Evolutionary conservation across 441 rosid genomes (phyloP).

Genomic region (Hypseocharis bilobata): DNA sequence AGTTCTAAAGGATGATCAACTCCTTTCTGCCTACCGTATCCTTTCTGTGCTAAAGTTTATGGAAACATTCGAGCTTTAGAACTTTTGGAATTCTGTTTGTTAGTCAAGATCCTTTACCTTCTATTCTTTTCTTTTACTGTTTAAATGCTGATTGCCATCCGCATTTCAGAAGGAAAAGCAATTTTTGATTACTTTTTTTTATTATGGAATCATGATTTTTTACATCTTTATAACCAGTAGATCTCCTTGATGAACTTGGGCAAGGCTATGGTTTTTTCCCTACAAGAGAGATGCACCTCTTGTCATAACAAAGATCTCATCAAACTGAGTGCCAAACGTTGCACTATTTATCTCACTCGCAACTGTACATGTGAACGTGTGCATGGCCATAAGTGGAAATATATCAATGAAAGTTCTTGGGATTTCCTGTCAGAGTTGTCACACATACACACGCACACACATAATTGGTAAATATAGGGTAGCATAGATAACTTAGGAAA

Average conservation of each 20-base stretch:
- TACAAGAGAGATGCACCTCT: neutral
- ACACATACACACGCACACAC: too few relatives aligned
- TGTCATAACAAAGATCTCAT: neutral
- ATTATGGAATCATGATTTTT: too few relatives aligned
- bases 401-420: neutral
- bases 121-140: neutral
- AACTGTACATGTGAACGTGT: neutral
- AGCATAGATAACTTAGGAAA: too few relatives aligned
- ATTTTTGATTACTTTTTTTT: too few relatives aligned
- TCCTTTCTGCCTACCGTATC: constrained; percentile 97
- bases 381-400: neutral
- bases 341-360: neutral
- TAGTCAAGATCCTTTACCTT: neutral
- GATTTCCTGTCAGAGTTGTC: too few relatives aligned
- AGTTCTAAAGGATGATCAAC: constrained; percentile 87
- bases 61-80: neutral
- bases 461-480: too few relatives aligned
- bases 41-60: constrained; percentile 21
- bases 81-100: neutral
- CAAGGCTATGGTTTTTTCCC: neutral
- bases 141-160: neutral
- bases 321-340: neutral
- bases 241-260: neutral
- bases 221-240: neutral
- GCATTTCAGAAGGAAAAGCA: neutral